Evolutionary conservation across 352 stramenopile genomes (phyloP).

Genomic region (Pythium diclinum): DNA sequence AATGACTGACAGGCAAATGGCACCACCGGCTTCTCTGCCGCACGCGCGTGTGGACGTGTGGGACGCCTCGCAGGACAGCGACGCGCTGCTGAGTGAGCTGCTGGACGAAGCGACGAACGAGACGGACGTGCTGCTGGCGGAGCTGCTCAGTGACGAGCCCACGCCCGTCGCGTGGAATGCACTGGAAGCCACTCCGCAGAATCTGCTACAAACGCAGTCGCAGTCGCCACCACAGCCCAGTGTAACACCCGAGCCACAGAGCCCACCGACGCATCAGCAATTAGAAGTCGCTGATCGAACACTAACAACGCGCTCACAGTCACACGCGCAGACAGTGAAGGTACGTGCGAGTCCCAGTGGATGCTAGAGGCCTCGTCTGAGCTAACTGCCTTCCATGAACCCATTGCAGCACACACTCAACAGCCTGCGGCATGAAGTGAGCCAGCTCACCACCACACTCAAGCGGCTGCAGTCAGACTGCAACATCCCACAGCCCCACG

Average conservation of each 20-base stretch:
- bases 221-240: not conserved
- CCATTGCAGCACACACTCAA: not conserved
- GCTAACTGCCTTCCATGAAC: too few species aligned
- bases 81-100: constrained; percentile 10
- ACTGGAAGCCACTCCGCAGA: not conserved
- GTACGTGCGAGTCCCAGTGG: too few species aligned
- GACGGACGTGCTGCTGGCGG: constrained; percentile 11
- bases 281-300: too few species aligned
- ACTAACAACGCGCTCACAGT: too few species aligned
- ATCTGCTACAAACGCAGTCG: not conserved
- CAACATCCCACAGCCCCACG: not conserved
- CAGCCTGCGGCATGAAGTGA: not conserved
- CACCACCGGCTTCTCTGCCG: too few species aligned
- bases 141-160: constrained; percentile 1
- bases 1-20: too few species aligned
- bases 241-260: too few species aligned
- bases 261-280: too few species aligned
- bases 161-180: too few species aligned
- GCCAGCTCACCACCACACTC: constrained; percentile 1
- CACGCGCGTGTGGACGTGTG: not conserved
- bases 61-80: constrained; percentile 3
- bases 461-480: not conserved
- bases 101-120: not conserved
- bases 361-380: too few species aligned
- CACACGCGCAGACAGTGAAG: too few species aligned